A percentile compares a stretch with the other conserved stretches of the same genome.
phyloP scores from a whole-genome alignment of 2,329 filamentous ascomycete species.

The Hypoxylon sp. region DNA sequence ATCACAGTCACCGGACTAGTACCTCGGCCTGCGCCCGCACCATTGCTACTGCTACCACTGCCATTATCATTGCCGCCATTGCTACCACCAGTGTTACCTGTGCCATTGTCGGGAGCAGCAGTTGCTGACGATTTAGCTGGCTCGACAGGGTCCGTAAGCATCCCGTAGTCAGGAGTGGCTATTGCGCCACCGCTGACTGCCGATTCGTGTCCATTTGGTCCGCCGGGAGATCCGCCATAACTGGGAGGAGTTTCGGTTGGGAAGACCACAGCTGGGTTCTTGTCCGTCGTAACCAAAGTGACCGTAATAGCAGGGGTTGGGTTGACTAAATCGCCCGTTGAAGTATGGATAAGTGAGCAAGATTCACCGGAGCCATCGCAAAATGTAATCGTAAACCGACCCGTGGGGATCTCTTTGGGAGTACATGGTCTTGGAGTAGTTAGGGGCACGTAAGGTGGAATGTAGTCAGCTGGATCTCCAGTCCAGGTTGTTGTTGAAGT shows the following conservation, averaged over 20 bases:
- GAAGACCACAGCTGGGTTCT: slow-evolving; percentile 66
- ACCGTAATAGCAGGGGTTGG: slow-evolving; percentile 49
- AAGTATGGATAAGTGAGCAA: slow-evolving; percentile 52
- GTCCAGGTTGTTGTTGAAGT: slow-evolving; percentile 65
- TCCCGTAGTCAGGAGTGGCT: slow-evolving; percentile 46
- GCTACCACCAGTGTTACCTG: background rate
- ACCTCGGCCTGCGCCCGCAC: background rate
- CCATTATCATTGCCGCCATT: slow-evolving; percentile 1
- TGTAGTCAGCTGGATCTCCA: slow-evolving; percentile 62
- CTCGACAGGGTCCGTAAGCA: slow-evolving; percentile 35
- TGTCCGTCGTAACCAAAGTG: slow-evolving; percentile 66
- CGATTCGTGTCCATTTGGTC: slow-evolving; percentile 36
- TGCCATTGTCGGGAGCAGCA: slow-evolving; percentile 2
- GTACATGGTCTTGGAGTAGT: slow-evolving; percentile 57
- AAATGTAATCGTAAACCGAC: slow-evolving; percentile 48
- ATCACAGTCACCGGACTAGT: slow-evolving; percentile 57
- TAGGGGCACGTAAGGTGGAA: slow-evolving; percentile 60
- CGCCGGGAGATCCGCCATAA: slow-evolving; percentile 53
- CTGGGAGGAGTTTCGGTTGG: slow-evolving; percentile 56
- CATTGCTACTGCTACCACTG: background rate
- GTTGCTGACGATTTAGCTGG: slow-evolving; percentile 36
- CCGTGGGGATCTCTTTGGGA: slow-evolving; percentile 43
- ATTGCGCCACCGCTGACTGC: slow-evolving; percentile 23
- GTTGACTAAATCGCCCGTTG: slow-evolving; percentile 22
- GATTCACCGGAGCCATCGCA: slow-evolving; percentile 51